These are phyloP conservation scores for Microbotryomycetes sp. DNA, from an alignment of 1,284 basidiomycete genomes.

Conservation along the genomic window DNA sequence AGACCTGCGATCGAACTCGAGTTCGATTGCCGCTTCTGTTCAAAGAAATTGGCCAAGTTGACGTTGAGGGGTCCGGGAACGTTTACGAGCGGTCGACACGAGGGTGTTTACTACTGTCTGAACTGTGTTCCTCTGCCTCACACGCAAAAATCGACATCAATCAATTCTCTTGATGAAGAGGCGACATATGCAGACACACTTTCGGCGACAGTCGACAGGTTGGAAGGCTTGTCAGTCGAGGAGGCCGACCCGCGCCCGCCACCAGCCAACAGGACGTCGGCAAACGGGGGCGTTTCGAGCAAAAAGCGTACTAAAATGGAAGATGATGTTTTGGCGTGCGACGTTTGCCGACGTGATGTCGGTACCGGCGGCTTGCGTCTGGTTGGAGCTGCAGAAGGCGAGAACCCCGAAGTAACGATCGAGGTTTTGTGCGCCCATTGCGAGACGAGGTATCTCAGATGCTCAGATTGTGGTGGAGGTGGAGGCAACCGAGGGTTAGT, in stretches of 20 bases:
- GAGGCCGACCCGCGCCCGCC: constrained; percentile 4
- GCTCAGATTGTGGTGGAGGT: constrained; percentile 26
- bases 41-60: neutral
- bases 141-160: neutral
- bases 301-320: neutral
- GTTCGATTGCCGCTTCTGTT: neutral
- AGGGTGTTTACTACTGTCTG: neutral
- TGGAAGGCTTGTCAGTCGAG: constrained; percentile 3
- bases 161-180: neutral
- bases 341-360: constrained; percentile 20
- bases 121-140: neutral
- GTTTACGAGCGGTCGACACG: neutral
- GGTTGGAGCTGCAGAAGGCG: neutral
- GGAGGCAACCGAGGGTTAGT: constrained; percentile 23
- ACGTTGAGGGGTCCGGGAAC: neutral
- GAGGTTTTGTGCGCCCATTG: constrained; percentile 26
- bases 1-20: neutral
- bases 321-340: constrained; percentile 4
- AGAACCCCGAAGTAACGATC: constrained; percentile 12
- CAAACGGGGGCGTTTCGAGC: neutral
- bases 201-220: constrained; percentile 13
- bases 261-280: neutral
- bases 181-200: constrained; percentile 20
- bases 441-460: constrained; percentile 16
- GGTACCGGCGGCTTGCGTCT: constrained; percentile 1